These are phyloP conservation scores for Phytophthora sp. DNA, from an alignment of 352 stramenopile species.

Conservation along the genomic window DNA sequence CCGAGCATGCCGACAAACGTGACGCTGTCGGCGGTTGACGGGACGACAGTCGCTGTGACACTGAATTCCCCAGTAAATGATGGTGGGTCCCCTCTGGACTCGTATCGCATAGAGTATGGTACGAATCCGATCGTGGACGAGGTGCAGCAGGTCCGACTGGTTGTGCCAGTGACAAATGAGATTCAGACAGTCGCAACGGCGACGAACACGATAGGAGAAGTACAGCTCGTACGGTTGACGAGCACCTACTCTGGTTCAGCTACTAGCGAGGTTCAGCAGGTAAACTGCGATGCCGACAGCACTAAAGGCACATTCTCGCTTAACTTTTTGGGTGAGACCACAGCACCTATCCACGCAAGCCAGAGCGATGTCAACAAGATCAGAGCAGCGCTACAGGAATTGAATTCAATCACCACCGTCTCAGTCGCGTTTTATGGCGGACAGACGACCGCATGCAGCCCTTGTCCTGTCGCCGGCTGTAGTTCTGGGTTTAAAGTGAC, in stretches of 20 bases:
- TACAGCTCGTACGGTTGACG: constrained; percentile 91
- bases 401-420: constrained; percentile 89
- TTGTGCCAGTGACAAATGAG: constrained; percentile 72
- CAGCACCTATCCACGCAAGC: constrained; percentile 81
- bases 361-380: constrained; percentile 78
- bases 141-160: constrained; percentile 71
- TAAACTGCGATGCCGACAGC: constrained; percentile 92
- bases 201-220: constrained; percentile 71
- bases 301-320: constrained; percentile 86
- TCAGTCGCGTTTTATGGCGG: constrained; percentile 70
- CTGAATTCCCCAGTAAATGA: constrained; percentile 84
- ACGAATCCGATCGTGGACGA: constrained; percentile 82
- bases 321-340: constrained; percentile 88
- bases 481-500: constrained; percentile 87
- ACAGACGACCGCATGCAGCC: constrained; percentile 71
- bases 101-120: constrained; percentile 93
- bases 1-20: constrained; percentile 73
- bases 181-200: constrained; percentile 79
- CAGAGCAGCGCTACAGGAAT: constrained; percentile 88
- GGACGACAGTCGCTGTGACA: constrained; percentile 82
- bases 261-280: constrained; percentile 85
- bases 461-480: constrained; percentile 64
- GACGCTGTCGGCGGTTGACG: constrained; percentile 84
- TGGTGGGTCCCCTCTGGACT: constrained; percentile 85
- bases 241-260: constrained; percentile 67